Percentiles rank a stretch among this genome's conserved stretches.
phyloP scores from a whole-genome alignment of 2,329 filamentous ascomycete species.

The Eutypella sp. region DNA sequence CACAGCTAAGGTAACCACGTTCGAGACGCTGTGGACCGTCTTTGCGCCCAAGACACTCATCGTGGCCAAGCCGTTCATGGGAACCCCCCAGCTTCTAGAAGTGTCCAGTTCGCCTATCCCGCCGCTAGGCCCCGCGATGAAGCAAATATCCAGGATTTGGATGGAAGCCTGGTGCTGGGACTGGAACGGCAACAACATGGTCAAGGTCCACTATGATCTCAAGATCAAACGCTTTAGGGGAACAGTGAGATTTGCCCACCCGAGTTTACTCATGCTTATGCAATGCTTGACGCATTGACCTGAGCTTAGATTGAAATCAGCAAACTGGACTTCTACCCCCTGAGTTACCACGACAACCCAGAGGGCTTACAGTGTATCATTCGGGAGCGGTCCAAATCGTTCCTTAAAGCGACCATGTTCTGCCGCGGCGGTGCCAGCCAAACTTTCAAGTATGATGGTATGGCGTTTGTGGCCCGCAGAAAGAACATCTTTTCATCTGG shows the following conservation, averaged over 20 bases:
- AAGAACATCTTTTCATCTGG: not conserved
- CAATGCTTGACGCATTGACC: not conserved
- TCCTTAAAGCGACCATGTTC: slow-evolving; percentile 5
- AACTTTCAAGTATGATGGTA: not conserved
- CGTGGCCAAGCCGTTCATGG: slow-evolving; percentile 8
- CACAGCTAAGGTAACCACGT: slow-evolving; percentile 7
- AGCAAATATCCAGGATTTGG: not conserved
- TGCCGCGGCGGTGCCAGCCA: not conserved
- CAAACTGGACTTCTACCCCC: slow-evolving; percentile 8
- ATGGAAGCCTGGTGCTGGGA: slow-evolving; percentile 7
- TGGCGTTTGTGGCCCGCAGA: not conserved
- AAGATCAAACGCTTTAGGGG: slow-evolving; percentile 9
- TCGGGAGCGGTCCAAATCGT: slow-evolving; percentile 3
- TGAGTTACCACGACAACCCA: not conserved
- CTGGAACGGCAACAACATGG: slow-evolving; percentile 10
- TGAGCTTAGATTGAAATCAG: slow-evolving; percentile 5
- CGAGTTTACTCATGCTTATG: too few relatives aligned
- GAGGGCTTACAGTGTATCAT: not conserved
- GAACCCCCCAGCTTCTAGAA: slow-evolving; percentile 9
- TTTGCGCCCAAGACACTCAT: slow-evolving; percentile 10
- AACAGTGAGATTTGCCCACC: not conserved
- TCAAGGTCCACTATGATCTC: slow-evolving; percentile 8
- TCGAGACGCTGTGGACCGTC: slow-evolving; percentile 12
- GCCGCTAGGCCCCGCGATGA: not conserved
- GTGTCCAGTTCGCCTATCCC: slow-evolving; percentile 6